Evolutionary conservation across 805 yeast genomes (phyloP).

Genomic region (Hanseniaspora opuntiae): DNA sequence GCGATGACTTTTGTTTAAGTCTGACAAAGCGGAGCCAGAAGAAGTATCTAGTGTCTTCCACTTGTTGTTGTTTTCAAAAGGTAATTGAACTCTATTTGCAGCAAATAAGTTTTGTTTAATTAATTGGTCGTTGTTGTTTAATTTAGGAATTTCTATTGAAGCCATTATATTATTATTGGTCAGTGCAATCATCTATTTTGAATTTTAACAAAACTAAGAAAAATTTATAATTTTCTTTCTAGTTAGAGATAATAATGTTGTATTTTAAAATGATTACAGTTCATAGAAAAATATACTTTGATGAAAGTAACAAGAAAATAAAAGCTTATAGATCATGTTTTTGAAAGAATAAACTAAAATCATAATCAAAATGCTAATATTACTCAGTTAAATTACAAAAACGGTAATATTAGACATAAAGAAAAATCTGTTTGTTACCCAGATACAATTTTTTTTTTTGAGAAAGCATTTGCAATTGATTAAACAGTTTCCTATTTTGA

Average conservation of each 20-base stretch:
- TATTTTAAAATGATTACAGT: neutral
- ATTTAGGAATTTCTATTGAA: neutral
- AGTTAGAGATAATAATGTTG: no score
- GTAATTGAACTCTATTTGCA: neutral
- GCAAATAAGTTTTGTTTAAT: neutral
- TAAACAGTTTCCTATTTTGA: no score
- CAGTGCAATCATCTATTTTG: neutral
- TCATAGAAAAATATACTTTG: no score
- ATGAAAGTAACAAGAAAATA: no score
- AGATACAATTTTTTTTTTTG: no score
- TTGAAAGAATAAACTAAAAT: no score
- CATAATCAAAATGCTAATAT: no score
- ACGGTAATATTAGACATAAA: no score
- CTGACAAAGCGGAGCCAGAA: neutral
- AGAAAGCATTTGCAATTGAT: no score
- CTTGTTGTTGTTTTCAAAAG: neutral
- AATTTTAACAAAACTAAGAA: neutral
- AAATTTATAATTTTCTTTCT: neutral
- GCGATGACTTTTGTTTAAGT: neutral
- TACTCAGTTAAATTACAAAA: no score
- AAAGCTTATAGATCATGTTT: no score
- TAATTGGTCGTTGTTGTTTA: neutral
- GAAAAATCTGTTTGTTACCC: no score
- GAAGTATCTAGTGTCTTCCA: neutral
- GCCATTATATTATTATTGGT: neutral